Base-by-base conservation (phyloP, 2,329 filamentous ascomycete genomes). In the Chaetomium sp. region DNA sequence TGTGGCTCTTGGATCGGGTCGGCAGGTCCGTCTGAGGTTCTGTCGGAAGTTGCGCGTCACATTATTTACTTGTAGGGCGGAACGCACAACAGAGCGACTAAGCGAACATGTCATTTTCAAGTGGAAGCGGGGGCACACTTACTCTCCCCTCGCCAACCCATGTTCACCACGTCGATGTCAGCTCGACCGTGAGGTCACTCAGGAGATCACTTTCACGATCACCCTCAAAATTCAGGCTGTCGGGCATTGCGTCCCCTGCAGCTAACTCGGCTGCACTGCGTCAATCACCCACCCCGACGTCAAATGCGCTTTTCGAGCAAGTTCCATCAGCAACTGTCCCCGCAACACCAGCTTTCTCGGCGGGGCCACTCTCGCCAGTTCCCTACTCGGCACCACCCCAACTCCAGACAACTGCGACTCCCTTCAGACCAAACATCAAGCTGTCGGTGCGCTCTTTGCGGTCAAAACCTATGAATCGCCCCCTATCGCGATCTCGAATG, bases 121-220 rank as follows among this genome's bases (percentile, higher is more conserved):
- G 83, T 74, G 78, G 79, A 71, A 80, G 82, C 64, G 90, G 91
- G 75, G 91, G 91, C 73, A 94, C 91, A 65, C 83, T 96, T 72
- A 92, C 95, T 74, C 83, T 97, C 72, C 89, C 92, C 69, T 97
- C 93, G 67, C 93, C 94, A 65, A 94, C 91, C 56, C 88, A 91
- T 73, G 87, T 87, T 67, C 91, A 92, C 76, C 89, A 91, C 78
- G 90, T 94, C 72, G 91, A 96, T 80, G 87, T 92, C 69, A 74
- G 75, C 61, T 89, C 90, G 67, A 88, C 91, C 58, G 90, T 97
- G 68, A 87, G 92, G 74, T 91, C 92, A 72, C 82, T 97, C 65
- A 86, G 93, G 69, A 90, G 92, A 71, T 97, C 94, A 29, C 83
- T 97, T 68, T 97, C 93, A 64, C 87, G 93, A 72, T 97, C 94